phyloP scores from a whole-genome alignment of 345 rosid genomes.

The Citrus unshiu region DNA sequence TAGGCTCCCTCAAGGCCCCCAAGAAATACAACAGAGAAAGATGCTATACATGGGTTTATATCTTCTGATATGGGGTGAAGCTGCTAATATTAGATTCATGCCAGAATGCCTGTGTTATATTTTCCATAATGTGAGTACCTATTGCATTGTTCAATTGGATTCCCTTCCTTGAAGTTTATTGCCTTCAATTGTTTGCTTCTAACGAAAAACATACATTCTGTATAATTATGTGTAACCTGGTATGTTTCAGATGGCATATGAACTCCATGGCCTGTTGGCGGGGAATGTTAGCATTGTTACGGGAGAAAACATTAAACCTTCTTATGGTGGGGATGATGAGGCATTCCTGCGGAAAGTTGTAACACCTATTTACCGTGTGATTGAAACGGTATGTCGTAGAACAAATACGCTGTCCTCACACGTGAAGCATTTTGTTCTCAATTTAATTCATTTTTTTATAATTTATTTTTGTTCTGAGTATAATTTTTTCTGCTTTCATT shows the following conservation, averaged over 20 bases:
- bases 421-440: not conserved
- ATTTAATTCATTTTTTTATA: no score
- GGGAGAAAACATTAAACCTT: conserved; percentile 96
- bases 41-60: conserved; percentile 89
- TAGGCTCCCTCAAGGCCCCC: conserved; percentile 90
- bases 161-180: conserved; percentile 7
- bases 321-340: conserved; percentile 97
- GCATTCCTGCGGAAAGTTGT: conserved; percentile 88
- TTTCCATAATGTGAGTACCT: conserved; percentile 78
- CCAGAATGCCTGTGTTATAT: conserved; percentile 95
- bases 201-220: not conserved
- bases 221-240: not conserved
- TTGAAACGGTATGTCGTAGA: conserved; percentile 56
- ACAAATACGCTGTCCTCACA: conserved; percentile 1
- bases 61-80: conserved; percentile 99
- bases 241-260: conserved; percentile 89
- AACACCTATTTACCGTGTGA: conserved; percentile 81
- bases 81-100: conserved; percentile 93
- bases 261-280: conserved; percentile 93
- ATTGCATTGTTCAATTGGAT: conserved; percentile 1
- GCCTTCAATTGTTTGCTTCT: not conserved
- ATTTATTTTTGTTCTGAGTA: conserved; percentile 15
- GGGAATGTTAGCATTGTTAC: conserved; percentile 98
- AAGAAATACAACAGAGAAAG: conserved; percentile 88
- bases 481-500: conserved; percentile 19